Evolutionary conservation across 179 eudicot species (phyloP), one percentile per base, ranked within the genome.

Genomic region (Amaranthus tricolor): DNA sequence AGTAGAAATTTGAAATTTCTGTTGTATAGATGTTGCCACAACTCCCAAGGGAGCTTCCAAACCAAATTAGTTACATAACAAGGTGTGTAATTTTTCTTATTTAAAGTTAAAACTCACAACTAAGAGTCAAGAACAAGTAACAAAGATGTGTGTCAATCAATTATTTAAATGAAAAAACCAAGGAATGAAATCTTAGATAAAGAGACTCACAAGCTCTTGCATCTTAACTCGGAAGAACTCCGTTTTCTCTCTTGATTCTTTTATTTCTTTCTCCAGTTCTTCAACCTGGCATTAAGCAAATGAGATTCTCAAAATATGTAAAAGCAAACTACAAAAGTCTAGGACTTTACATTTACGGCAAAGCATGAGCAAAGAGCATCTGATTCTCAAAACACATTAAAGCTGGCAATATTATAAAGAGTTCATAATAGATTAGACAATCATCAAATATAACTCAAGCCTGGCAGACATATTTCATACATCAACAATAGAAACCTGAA

Each of bases 261-360:
- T 77, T 66, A 96, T 93, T 66, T 96, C 98, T 84, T 96, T 93
- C 85, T 96, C 99, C 83, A 96, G 70, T 73, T 96, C 98, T 81
- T 85, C 91, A 52, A 96, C 99, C 99, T 96, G 79, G 45, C 71
- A 86, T 58, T 21, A 71, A 48, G 68, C 77, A 57, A 60, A 44
- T 21, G 64, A 62, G 20, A 72, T 17, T 72, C 24, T 76, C 60
- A 64, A 66, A 62, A 68, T 15, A 43, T 12, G 63, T 49, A 44
- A 71, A 63, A 53, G 5, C 65, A 63, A 53, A 60, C 56, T 40
- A 15, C 7, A 66, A 77, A 74, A 15, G 70, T 15, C 24, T 21
- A 47, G 57, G 57, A 15, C 60, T 11, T 51, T 47, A n/a, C 57
- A 78, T 40, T 20, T 61, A 54, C 17, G n/a, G 40, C 52, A 15